Conservation (phyloP, 2,329 filamentous ascomycete genomes). For the Fusarium tuaranense region DNA sequence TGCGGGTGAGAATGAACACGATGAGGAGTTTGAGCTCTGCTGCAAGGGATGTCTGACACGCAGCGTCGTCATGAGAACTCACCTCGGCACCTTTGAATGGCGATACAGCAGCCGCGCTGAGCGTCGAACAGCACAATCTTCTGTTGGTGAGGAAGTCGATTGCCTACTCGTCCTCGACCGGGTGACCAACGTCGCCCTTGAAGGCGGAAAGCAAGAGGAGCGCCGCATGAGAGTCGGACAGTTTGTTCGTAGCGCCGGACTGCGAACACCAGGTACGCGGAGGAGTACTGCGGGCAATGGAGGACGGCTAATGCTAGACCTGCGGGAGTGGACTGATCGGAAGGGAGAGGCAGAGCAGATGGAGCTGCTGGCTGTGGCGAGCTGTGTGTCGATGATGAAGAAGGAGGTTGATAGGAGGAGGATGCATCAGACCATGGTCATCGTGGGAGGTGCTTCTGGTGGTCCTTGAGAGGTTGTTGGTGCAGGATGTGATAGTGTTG, state of each 20-base stretch:
- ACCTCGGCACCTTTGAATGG: conserved; percentile 66
- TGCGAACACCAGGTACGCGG: conserved; percentile 54
- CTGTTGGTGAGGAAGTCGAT: conserved; percentile 45
- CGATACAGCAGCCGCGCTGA: conserved; percentile 62
- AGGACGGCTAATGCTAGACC: conserved; percentile 59
- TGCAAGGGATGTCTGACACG: conserved; percentile 59
- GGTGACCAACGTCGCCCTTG: conserved; percentile 50
- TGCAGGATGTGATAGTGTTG: background rate
- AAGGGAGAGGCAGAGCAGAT: conserved; percentile 54
- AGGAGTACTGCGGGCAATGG: conserved; percentile 61
- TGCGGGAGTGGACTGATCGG: conserved; percentile 49
- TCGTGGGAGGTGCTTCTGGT: conserved; percentile 48
- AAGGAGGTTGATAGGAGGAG: conserved; percentile 71
- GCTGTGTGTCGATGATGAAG: conserved; percentile 72
- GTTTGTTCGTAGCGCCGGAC: conserved; percentile 55
- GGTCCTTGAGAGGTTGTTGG: conserved; percentile 4
- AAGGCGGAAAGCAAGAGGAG: conserved; percentile 46
- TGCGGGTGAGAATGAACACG: background rate
- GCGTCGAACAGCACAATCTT: conserved; percentile 51
- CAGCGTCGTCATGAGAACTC: conserved; percentile 58
- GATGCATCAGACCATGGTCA: conserved; percentile 61
- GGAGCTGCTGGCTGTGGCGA: conserved; percentile 65
- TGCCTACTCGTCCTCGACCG: conserved; percentile 65
- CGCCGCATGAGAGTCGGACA: conserved; percentile 53
- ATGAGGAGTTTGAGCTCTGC: conserved; percentile 43